Base-by-base conservation (phyloP, 176 grass and related monocot species). In the Rhynchospora tenuis region DNA sequence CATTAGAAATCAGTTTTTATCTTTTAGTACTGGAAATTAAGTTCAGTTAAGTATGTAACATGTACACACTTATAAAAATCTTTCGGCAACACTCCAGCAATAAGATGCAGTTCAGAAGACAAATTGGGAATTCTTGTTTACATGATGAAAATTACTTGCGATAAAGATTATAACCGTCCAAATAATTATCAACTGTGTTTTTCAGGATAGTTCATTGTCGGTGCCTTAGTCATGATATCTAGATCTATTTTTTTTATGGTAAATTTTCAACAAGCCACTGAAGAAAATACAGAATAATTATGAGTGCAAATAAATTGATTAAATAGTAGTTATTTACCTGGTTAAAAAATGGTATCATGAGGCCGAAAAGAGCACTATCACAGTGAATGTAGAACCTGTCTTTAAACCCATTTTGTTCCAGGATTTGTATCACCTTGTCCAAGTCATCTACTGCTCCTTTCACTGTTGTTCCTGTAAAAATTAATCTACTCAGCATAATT, bases 391-490 rank as follows among this genome's bases (percentile, higher is more conserved):
- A 97, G 65, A 97, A 97, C 38, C 81, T 81, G 77, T 93, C 91
- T 62, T 82, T 74, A 29, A 97, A 97, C 15, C 91, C 94, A 8
- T 46, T 85, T 81, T 93, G 82, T 83, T 97, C 94, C 3, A 93
- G 94, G 62, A 84, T 97, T 82, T 93, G 86, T 60, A 97, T 93
- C 52, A 93, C 85, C 86, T 89, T 29, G 61, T 97, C 94, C 43
- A 97, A 84, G 89, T 97, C 94, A 90, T 97, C 94, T 6, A 97
- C 91, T 23, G 94, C 94, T 66, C 91, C 94, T 54, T 97, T 97
- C 29, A 97, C 91, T 9, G 94, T 93, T 27, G 94, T 97, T 38
- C 94, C 94, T 97, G 84, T 65, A 82, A 5, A 24, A 2, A 61
- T 71, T 79, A 56, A 73, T 76, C 60, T 84, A 57, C 44, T 26